phyloP scores from a whole-genome alignment of 2,329 filamentous ascomycete species.

The Arthrobotrys megalospora region DNA sequence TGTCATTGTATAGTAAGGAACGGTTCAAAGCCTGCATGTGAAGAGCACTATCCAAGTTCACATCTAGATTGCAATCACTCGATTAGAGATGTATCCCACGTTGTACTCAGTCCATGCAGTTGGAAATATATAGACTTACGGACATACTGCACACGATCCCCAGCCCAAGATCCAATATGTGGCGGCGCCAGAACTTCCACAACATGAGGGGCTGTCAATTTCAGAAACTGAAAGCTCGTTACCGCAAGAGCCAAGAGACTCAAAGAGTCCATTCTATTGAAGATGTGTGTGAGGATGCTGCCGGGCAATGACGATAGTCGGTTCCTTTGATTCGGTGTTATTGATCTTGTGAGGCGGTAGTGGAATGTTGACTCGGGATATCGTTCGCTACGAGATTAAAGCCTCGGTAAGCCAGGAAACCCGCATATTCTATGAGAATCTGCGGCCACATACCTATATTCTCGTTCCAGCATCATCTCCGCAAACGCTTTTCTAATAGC shows the following conservation, averaged over 20 bases:
- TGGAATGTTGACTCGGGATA: not conserved
- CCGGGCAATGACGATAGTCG: conserved; percentile 2
- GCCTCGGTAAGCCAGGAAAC: no score
- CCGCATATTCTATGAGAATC: no score
- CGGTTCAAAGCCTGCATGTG: not conserved
- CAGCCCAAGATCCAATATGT: conserved; percentile 41
- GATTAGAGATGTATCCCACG: not conserved
- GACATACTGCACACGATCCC: conserved; percentile 17
- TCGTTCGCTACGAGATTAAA: not conserved
- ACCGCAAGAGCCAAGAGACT: conserved; percentile 25
- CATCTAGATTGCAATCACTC: not conserved
- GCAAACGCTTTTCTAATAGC: conserved; percentile 33
- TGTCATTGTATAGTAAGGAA: not conserved
- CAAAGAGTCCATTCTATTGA: conserved; percentile 9
- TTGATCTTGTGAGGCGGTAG: not conserved
- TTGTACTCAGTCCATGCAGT: not conserved
- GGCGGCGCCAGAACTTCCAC: conserved; percentile 25
- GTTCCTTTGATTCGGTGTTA: not conserved
- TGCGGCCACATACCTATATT: not conserved
- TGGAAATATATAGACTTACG: conserved; percentile 24
- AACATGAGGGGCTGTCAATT: not conserved
- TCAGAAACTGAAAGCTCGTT: not conserved
- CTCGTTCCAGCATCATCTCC: conserved; percentile 33
- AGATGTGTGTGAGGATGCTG: conserved; percentile 13
- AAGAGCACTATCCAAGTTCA: not conserved